These are phyloP conservation scores for Acorus gramineus DNA, from an alignment of 106 monocot species.

Conservation along the genomic window DNA sequence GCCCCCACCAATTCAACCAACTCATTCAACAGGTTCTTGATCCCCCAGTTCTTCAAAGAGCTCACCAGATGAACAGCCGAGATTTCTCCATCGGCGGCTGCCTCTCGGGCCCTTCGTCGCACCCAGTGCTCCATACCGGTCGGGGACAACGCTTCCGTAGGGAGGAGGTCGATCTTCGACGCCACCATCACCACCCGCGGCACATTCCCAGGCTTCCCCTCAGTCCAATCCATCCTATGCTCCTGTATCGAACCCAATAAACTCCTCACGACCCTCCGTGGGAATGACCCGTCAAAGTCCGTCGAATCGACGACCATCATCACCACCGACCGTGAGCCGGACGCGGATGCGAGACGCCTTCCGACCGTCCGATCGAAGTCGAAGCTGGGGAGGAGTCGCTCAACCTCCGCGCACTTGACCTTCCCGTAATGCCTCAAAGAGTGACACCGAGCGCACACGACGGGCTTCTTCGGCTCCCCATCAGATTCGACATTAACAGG, in stretches of 20 bases:
- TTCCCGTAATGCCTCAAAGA: slow-evolving; percentile 89
- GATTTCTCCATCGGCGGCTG: slow-evolving; percentile 30
- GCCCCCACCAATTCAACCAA: slow-evolving; percentile 48
- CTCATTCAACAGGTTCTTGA: slow-evolving; percentile 66
- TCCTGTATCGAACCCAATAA: slow-evolving; percentile 41
- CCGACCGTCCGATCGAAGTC: slow-evolving; percentile 74
- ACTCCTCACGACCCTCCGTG: slow-evolving; percentile 39
- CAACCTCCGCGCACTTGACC: slow-evolving; percentile 57
- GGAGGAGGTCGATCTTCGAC: slow-evolving; percentile 77
- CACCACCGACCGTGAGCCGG: slow-evolving; percentile 67
- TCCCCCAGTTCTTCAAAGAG: slow-evolving; percentile 62
- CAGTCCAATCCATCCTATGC: slow-evolving; percentile 46
- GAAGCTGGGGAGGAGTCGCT: slow-evolving; percentile 80
- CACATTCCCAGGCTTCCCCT: slow-evolving; percentile 57
- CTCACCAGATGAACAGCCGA: slow-evolving; percentile 76
- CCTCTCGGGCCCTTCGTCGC: slow-evolving; percentile 32
- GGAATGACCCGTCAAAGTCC: slow-evolving; percentile 96
- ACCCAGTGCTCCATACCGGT: slow-evolving; percentile 54
- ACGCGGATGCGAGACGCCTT: slow-evolving; percentile 56
- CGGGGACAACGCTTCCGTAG: slow-evolving; percentile 32
- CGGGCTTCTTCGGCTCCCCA: slow-evolving; percentile 1
- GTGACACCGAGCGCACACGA: slow-evolving; percentile 93
- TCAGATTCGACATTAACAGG: neutral
- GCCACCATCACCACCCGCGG: slow-evolving; percentile 73
- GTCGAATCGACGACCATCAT: slow-evolving; percentile 62